Percentiles rank a stretch among this genome's conserved stretches.
These are phyloP conservation scores for Gynostemma pentaphyllum DNA, from an alignment of 306 rosid genomes.

Conservation along the genomic window DNA sequence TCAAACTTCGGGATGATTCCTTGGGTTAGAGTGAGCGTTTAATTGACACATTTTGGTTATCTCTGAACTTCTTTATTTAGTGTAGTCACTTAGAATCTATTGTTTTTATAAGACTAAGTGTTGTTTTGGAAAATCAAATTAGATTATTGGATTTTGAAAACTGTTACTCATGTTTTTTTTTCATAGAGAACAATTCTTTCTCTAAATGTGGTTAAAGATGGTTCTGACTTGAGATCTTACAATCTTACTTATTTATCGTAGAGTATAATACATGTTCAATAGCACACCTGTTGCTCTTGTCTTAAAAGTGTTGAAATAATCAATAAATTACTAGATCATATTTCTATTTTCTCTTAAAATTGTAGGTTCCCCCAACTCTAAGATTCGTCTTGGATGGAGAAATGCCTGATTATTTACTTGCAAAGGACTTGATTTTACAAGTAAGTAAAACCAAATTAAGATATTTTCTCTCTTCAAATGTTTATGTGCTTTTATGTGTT, in stretches of 20 bases:
- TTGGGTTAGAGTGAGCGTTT: too few species aligned
- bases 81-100: too few species aligned
- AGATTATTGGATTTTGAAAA: background rate
- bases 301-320: background rate
- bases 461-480: background rate
- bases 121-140: background rate
- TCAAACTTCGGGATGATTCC: too few species aligned
- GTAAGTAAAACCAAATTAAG: slow-evolving; percentile 25
- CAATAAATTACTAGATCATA: too few species aligned
- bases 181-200: background rate
- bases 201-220: background rate
- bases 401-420: slow-evolving; percentile 87
- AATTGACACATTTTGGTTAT: too few species aligned
- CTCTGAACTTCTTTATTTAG: too few species aligned
- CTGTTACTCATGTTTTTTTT: background rate
- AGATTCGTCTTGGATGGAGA: slow-evolving; percentile 87
- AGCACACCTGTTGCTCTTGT: background rate
- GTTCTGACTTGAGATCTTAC: background rate
- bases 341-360: background rate
- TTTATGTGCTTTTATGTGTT: background rate
- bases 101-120: too few species aligned
- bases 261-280: background rate
- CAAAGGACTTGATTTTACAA: slow-evolving; percentile 89
- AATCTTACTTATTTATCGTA: background rate
- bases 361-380: slow-evolving; percentile 86